phyloP scores from a whole-genome alignment of 441 rosid species.

The Metrosideros polymorpha region DNA sequence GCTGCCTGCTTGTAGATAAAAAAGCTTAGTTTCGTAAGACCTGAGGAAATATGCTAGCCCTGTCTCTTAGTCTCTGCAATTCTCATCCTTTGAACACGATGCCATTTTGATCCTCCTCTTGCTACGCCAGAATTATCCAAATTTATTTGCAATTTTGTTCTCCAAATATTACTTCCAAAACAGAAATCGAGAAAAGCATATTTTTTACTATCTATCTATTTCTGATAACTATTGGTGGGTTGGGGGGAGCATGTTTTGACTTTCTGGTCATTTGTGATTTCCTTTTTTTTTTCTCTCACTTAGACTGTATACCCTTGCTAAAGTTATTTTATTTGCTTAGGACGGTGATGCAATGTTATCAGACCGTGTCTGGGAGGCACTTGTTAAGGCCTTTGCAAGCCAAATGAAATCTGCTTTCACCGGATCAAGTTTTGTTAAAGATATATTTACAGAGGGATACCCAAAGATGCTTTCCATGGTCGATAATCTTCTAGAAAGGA shows the following conservation, averaged over 20 bases:
- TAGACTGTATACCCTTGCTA: not conserved
- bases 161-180: not conserved
- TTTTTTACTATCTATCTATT: not conserved
- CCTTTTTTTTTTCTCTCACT: not conserved
- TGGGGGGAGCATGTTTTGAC: not conserved
- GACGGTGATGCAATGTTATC: conserved; percentile 81
- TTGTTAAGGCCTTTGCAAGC: conserved; percentile 78
- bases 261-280: not conserved
- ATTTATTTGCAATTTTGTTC: not conserved
- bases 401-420: conserved; percentile 96
- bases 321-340: conserved; percentile 29
- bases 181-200: not conserved
- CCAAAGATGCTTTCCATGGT: conserved; percentile 84
- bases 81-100: not conserved
- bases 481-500: conserved; percentile 83
- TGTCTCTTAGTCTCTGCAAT: not conserved
- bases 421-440: conserved; percentile 97
- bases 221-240: not conserved
- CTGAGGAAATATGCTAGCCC: not conserved
- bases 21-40: not conserved
- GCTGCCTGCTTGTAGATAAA: not conserved
- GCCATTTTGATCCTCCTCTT: not conserved
- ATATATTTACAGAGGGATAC: conserved; percentile 81
- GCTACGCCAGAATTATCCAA: not conserved
- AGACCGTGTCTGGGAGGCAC: conserved; percentile 93